phyloP scores from a whole-genome alignment of 768 basidiomycete genomes.

The Sutorius australiensis region DNA sequence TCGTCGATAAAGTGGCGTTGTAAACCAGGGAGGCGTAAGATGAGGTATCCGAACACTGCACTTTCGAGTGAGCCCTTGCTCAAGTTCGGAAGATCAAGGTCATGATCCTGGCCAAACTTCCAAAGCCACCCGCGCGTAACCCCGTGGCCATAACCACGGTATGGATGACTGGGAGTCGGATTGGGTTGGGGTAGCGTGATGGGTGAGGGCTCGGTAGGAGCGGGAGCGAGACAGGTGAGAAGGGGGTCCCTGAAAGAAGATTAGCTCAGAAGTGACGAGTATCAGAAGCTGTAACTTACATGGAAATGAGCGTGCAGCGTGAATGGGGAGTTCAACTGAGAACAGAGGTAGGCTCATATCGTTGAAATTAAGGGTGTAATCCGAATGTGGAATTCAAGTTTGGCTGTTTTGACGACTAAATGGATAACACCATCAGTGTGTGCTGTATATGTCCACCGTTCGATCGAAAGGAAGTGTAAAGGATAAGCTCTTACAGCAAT shows the following conservation, averaged over 20 bases:
- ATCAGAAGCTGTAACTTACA: background rate
- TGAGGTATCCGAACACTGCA: background rate
- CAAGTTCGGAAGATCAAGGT: background rate
- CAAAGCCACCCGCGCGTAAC: background rate
- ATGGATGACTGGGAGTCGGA: background rate
- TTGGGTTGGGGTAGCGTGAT: background rate
- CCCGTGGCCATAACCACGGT: background rate
- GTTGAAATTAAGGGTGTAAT: too few relatives aligned
- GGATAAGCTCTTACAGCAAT: background rate
- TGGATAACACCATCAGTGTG: too few relatives aligned
- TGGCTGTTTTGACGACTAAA: too few relatives aligned
- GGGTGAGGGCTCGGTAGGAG: background rate
- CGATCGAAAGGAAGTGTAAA: too few relatives aligned
- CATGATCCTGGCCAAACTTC: background rate
- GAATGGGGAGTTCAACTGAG: too few relatives aligned
- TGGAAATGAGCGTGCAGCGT: background rate
- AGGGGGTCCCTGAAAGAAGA: background rate
- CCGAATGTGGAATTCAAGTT: too few relatives aligned
- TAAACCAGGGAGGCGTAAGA: background rate
- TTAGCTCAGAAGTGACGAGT: background rate
- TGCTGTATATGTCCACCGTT: too few relatives aligned
- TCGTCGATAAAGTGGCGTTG: background rate
- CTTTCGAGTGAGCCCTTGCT: background rate
- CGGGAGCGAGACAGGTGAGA: too few relatives aligned
- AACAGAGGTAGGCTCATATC: too few relatives aligned